Percentiles rank a stretch among this genome's conserved stretches.
Evolutionary conservation across 2,329 filamentous ascomycete species (phyloP).

Genomic region (Calonectria pseudoreteaudii): DNA sequence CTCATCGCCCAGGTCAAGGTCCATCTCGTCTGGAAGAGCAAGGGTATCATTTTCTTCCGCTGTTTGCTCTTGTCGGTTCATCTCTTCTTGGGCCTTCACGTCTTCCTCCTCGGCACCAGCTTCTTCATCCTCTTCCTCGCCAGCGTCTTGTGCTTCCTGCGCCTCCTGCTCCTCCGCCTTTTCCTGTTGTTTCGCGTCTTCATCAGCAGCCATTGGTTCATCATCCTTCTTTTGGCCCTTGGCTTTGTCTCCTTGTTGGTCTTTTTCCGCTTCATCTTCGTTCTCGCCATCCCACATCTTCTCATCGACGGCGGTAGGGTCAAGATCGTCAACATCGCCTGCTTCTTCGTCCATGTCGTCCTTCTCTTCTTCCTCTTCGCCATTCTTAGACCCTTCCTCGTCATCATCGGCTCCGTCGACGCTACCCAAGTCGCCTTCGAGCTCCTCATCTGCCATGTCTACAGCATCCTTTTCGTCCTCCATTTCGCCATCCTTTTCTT

Average conservation of each 20-base stretch:
- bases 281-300: conserved; percentile 97
- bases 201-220: conserved; percentile 69
- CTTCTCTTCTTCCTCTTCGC: conserved; percentile 73
- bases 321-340: conserved; percentile 90
- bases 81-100: conserved; percentile 65
- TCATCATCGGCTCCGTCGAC: conserved; percentile 72
- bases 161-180: conserved; percentile 47
- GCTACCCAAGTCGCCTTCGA: conserved; percentile 85
- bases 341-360: conserved; percentile 90
- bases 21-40: conserved; percentile 89
- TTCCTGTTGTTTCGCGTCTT: conserved; percentile 65
- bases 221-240: conserved; percentile 76
- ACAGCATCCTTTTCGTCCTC: conserved; percentile 87
- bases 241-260: conserved; percentile 80
- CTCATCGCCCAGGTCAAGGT: conserved; percentile 83
- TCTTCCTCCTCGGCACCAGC: conserved; percentile 72
- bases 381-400: conserved; percentile 70
- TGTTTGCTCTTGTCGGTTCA: conserved; percentile 76
- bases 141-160: conserved; percentile 58
- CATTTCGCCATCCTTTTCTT: conserved; percentile 73
- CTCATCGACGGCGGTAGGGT: conserved; percentile 91
- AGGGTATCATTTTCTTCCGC: conserved; percentile 84
- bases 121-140: conserved; percentile 67
- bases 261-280: conserved; percentile 83
- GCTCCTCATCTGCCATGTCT: conserved; percentile 92